phyloP scores from a whole-genome alignment of 2,329 filamentous ascomycete genomes.

The Aspergillus fischeri region DNA sequence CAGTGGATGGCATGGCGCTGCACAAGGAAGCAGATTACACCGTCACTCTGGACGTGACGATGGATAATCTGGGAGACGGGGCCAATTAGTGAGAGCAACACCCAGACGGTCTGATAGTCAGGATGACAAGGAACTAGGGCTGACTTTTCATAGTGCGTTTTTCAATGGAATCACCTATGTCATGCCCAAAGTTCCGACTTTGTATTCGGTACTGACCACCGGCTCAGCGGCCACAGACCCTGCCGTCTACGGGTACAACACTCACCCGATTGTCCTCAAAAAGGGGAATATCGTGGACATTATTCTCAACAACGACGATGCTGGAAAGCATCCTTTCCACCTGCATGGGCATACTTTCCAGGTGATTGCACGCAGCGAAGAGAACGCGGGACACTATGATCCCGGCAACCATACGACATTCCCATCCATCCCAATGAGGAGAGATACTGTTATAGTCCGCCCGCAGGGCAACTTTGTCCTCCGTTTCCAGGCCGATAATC shows the following conservation, averaged over 20 bases:
- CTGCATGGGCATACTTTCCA: constrained; percentile 76
- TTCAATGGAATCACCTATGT: constrained; percentile 75
- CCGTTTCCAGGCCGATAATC: constrained; percentile 50
- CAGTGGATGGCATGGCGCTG: neutral
- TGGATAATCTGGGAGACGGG: constrained; percentile 46
- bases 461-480: constrained; percentile 51
- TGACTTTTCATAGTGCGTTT: constrained; percentile 52
- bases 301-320: constrained; percentile 37
- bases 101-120: constrained; percentile 55
- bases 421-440: constrained; percentile 42
- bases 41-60: constrained; percentile 43
- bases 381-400: constrained; percentile 23
- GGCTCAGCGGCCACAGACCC: constrained; percentile 54
- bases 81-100: constrained; percentile 46
- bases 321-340: constrained; percentile 66
- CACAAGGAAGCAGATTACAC: constrained; percentile 7
- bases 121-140: neutral
- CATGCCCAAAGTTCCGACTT: constrained; percentile 67
- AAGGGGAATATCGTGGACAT: constrained; percentile 48
- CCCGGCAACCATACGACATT: constrained; percentile 30
- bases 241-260: constrained; percentile 59
- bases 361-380: constrained; percentile 36
- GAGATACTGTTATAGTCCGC: constrained; percentile 50
- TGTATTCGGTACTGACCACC: constrained; percentile 67
- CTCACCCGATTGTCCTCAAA: constrained; percentile 62